These are phyloP conservation scores for Pyrus hybrid DNA, from an alignment of 331 rosid genomes.

Conservation along the genomic window DNA sequence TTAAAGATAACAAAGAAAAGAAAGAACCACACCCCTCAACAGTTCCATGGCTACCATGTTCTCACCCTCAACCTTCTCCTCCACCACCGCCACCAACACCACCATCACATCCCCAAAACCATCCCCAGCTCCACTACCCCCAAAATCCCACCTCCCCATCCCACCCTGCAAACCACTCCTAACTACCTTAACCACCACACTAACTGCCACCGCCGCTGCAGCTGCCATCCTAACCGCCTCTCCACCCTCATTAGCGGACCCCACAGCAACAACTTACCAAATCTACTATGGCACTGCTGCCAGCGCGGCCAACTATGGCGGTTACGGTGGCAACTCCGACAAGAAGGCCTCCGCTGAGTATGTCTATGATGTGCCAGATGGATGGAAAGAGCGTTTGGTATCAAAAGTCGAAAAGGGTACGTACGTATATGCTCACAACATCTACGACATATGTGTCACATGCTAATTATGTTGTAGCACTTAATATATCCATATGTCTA, in stretches of 20 bases:
- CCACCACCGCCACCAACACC: constrained; percentile 8
- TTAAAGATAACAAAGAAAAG: not conserved
- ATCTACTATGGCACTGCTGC: constrained; percentile 90
- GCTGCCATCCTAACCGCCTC: constrained; percentile 41
- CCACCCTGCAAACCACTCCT: constrained; percentile 30
- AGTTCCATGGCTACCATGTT: constrained; percentile 41
- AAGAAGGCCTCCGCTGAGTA: constrained; percentile 83
- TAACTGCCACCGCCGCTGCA: constrained; percentile 47
- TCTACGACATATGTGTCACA: not conserved
- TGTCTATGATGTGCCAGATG: constrained; percentile 69
- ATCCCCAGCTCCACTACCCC: constrained; percentile 17
- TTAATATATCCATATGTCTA: not conserved
- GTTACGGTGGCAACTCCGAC: constrained; percentile 74
- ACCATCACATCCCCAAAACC: constrained; percentile 21
- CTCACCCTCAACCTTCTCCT: constrained; percentile 37
- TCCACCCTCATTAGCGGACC: constrained; percentile 45
- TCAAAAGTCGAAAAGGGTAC: constrained; percentile 89
- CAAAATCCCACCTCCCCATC: constrained; percentile 26
- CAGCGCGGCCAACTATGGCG: constrained; percentile 85
- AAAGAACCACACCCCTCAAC: not conserved
- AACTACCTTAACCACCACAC: constrained; percentile 13
- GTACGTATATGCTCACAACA: not conserved
- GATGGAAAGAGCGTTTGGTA: constrained; percentile 85
- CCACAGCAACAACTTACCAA: constrained; percentile 26
- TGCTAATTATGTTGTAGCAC: not conserved